A percentile compares a stretch with the other conserved stretches of the same genome.
These are phyloP conservation scores for Cardiosporidium cionae DNA, from an alignment of 169 alveolate genomes.

Conservation along the genomic window DNA sequence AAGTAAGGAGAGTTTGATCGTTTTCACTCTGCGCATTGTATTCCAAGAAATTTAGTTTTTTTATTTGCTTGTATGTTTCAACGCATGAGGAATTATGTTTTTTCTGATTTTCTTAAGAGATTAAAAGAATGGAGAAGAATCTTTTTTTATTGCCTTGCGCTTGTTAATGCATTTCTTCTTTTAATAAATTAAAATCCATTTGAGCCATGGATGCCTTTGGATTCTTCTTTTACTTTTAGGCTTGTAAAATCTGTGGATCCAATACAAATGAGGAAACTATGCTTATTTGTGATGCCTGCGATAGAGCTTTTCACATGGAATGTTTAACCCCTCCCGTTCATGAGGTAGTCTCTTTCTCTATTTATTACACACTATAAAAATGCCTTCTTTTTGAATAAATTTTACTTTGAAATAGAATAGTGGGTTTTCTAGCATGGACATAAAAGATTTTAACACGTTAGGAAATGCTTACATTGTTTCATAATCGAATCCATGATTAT, in stretches of 20 bases:
- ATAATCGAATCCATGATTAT: background rate
- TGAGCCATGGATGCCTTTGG: background rate
- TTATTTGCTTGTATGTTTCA: background rate
- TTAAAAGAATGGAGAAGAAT: background rate
- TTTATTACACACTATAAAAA: background rate
- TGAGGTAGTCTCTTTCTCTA: background rate
- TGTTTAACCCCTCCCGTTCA: slow-evolving; percentile 27
- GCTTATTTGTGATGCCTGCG: slow-evolving; percentile 51
- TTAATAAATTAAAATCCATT: background rate
- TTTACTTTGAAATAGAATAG: background rate
- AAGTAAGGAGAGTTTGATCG: slow-evolving; percentile 7
- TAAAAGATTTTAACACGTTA: background rate
- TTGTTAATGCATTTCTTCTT: background rate
- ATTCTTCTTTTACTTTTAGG: slow-evolving; percentile 24
- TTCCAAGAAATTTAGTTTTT: background rate
- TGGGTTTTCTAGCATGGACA: background rate
- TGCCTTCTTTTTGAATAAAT: background rate
- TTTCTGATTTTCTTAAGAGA: background rate
- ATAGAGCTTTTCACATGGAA: slow-evolving; percentile 49
- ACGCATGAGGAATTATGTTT: background rate
- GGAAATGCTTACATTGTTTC: background rate
- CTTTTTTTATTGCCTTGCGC: background rate
- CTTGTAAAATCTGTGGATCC: slow-evolving; percentile 11
- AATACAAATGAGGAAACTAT: slow-evolving; percentile 33
- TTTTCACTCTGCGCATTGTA: background rate